Conservation (phyloP, 108 stramenopile species). For the Pseudonitzschia pungens region DNA sequence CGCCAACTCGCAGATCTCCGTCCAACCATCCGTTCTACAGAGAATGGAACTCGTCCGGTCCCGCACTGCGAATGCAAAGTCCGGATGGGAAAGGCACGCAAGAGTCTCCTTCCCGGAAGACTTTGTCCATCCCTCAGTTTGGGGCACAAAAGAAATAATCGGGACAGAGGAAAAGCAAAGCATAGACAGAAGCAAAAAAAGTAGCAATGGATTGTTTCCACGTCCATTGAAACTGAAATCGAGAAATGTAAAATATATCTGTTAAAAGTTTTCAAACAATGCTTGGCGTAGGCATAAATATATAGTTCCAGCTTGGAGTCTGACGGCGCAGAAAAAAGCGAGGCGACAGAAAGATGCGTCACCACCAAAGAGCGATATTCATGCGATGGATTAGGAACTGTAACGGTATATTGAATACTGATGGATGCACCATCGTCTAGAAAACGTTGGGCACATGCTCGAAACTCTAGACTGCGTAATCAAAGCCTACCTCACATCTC, state of each 20-base stretch:
- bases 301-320: too few species aligned
- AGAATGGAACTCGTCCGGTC: background rate
- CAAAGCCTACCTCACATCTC: too few species aligned
- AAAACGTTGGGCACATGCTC: too few species aligned
- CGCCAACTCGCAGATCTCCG: background rate
- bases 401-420: too few species aligned
- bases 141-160: background rate
- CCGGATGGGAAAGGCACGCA: background rate
- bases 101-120: background rate
- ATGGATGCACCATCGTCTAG: too few species aligned
- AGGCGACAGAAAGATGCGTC: too few species aligned
- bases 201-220: background rate
- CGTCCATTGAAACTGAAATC: background rate
- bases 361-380: too few species aligned
- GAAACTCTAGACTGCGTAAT: too few species aligned
- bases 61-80: background rate
- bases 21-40: slow-evolving; percentile 6
- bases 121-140: background rate
- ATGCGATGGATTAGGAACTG: too few species aligned
- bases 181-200: background rate
- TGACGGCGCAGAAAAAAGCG: too few species aligned
- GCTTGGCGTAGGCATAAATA: too few species aligned
- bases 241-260: background rate
- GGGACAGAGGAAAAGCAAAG: background rate
- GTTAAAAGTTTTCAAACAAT: too few species aligned